Evolutionary conservation across 257 asterid species (phyloP).

Genomic region (Solanum clarkiae): DNA sequence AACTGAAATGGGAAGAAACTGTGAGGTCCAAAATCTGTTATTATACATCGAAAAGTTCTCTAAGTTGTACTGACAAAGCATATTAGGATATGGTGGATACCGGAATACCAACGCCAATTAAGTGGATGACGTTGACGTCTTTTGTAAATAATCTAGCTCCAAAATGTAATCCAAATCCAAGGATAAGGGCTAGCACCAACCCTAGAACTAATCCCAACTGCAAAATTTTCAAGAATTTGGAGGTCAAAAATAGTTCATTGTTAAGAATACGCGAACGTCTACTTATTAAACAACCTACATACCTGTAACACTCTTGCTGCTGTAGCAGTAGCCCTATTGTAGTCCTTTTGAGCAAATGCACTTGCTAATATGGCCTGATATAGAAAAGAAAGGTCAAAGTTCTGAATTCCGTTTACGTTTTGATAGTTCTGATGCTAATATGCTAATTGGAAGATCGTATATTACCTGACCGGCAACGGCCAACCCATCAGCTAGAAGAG

Average conservation of each 20-base stretch:
- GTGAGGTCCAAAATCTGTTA: neutral
- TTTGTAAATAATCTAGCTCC: constrained; percentile 59
- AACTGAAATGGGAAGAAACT: constrained; percentile 24
- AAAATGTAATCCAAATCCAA: constrained; percentile 48
- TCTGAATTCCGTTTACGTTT: neutral
- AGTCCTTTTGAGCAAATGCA: constrained; percentile 62
- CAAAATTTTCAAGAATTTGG: neutral
- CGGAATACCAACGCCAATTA: constrained; percentile 58
- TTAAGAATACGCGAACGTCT: neutral
- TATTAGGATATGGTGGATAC: constrained; percentile 11
- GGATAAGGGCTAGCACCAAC: constrained; percentile 29
- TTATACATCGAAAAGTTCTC: neutral
- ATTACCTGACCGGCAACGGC: constrained; percentile 90
- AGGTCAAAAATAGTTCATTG: neutral
- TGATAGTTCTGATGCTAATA: neutral
- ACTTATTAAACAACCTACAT: neutral
- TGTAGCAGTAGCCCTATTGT: constrained; percentile 29
- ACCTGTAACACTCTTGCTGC: constrained; percentile 66
- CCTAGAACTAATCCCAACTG: constrained; percentile 68
- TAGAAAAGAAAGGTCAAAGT: neutral
- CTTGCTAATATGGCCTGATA: constrained; percentile 59
- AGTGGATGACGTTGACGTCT: constrained; percentile 40
- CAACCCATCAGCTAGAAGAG: constrained; percentile 76
- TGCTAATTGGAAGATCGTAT: neutral
- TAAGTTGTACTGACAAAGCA: neutral